These are phyloP conservation scores for Candida sakaeoensis DNA, from an alignment of 805 yeast species.

Conservation along the genomic window DNA sequence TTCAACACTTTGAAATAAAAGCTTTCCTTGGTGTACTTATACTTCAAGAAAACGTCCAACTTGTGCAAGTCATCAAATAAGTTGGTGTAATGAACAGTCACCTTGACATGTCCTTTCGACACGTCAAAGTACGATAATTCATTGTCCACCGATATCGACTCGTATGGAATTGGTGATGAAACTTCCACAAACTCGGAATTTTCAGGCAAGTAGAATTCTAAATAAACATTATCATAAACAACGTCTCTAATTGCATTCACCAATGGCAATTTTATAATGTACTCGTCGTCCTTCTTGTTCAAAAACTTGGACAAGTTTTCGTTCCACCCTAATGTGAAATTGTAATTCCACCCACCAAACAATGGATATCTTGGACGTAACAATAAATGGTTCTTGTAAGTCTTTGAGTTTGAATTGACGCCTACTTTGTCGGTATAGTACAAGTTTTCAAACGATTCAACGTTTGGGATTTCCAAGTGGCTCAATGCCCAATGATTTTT, in stretches of 20 bases:
- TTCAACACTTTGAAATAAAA: conserved; percentile 62
- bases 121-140: conserved; percentile 69
- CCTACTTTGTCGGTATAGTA: conserved; percentile 91
- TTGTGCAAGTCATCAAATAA: conserved; percentile 65
- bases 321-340: conserved; percentile 95
- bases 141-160: conserved; percentile 24
- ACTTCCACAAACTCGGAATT: conserved; percentile 63
- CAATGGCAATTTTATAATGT: conserved; percentile 64
- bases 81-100: conserved; percentile 55
- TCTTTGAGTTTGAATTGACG: conserved; percentile 75
- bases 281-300: conserved; percentile 38
- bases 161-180: conserved; percentile 50
- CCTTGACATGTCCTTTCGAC: conserved; percentile 71
- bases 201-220: conserved; percentile 79
- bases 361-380: conserved; percentile 89
- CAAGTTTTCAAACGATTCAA: conserved; percentile 46
- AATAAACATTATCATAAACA: conserved; percentile 57
- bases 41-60: conserved; percentile 56
- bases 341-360: conserved; percentile 94
- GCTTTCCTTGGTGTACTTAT: conserved; percentile 52
- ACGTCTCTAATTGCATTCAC: conserved; percentile 68
- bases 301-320: conserved; percentile 53
- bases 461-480: conserved; percentile 55
- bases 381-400: conserved; percentile 43
- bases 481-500: conserved; percentile 58